Conservation (phyloP, 1,284 basidiomycete genomes). For the Spongispora temasekensis region DNA sequence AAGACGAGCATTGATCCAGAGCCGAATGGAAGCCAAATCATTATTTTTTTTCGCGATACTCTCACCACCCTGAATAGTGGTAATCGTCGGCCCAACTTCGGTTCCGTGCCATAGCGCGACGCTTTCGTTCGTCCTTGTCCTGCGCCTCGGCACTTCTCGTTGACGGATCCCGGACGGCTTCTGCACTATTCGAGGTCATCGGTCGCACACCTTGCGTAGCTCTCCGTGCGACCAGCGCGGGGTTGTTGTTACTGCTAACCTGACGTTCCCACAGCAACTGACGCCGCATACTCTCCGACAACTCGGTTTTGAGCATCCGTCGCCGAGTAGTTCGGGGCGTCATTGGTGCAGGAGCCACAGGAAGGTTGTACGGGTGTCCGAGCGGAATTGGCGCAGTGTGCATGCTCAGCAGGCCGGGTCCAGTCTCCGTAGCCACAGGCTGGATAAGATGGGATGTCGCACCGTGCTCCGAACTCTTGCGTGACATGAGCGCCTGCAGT, state of each 20-base stretch:
- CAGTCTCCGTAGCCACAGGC: constrained; percentile 13
- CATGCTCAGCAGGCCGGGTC: constrained; percentile 15
- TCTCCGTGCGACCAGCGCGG: constrained; percentile 41
- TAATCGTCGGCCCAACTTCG: constrained; percentile 72
- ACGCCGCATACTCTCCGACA: constrained; percentile 81
- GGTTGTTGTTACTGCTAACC: constrained; percentile 54
- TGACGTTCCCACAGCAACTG: constrained; percentile 87
- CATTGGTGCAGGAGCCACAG: constrained; percentile 66
- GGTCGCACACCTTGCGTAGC: constrained; percentile 43
- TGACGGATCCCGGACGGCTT: constrained; percentile 18
- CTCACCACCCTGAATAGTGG: constrained; percentile 65
- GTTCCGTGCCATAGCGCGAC: constrained; percentile 55
- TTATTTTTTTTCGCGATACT: too few relatives aligned
- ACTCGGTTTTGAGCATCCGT: constrained; percentile 82
- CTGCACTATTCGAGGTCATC: constrained; percentile 37
- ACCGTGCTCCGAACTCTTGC: constrained; percentile 33
- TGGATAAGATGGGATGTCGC: constrained; percentile 20
- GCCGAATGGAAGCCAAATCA: neutral
- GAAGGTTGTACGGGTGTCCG: constrained; percentile 73
- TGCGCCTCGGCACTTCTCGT: constrained; percentile 24
- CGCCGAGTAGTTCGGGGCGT: constrained; percentile 84
- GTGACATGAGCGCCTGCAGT: constrained; percentile 53
- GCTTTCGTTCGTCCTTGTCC: constrained; percentile 41
- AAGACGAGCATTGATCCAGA: constrained; percentile 1
- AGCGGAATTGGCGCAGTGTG: constrained; percentile 56